Conservation (phyloP, 495 filamentous ascomycete species). For the Trichoderma orchidacearum region DNA sequence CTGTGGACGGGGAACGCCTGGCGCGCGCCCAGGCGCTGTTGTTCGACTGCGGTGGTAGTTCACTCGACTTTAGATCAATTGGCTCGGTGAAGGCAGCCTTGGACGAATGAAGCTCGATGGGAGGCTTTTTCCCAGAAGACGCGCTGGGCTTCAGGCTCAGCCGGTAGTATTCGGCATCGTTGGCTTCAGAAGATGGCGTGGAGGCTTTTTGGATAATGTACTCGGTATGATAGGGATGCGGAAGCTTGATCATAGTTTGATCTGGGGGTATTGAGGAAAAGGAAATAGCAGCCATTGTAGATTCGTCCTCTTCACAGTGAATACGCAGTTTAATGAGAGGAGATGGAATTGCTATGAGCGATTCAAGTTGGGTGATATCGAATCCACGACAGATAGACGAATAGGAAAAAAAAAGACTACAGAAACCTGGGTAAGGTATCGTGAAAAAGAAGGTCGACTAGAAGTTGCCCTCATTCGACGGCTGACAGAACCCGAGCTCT, state of each 20-base stretch:
- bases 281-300: slow-evolving; percentile 3
- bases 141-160: neutral
- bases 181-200: slow-evolving; percentile 2
- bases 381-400: too few species aligned
- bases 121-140: neutral
- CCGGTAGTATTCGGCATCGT: neutral
- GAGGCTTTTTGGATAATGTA: slow-evolving; percentile 21
- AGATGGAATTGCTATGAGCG: neutral
- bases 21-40: slow-evolving; percentile 34
- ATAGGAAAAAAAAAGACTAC: too few species aligned
- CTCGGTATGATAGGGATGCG: slow-evolving; percentile 30
- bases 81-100: slow-evolving; percentile 27
- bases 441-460: too few species aligned
- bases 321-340: neutral
- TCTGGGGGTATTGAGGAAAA: slow-evolving; percentile 17
- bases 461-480: too few species aligned
- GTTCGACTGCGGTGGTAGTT: slow-evolving; percentile 28
- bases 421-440: neutral
- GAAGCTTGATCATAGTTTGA: slow-evolving; percentile 28
- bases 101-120: slow-evolving; percentile 16
- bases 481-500: too few species aligned
- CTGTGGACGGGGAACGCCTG: slow-evolving; percentile 24
- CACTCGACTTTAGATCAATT: slow-evolving; percentile 28
- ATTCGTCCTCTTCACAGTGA: neutral
- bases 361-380: too few species aligned